Conservation (phyloP, 352 stramenopile species). For the Saprolegnia parasitica region DNA sequence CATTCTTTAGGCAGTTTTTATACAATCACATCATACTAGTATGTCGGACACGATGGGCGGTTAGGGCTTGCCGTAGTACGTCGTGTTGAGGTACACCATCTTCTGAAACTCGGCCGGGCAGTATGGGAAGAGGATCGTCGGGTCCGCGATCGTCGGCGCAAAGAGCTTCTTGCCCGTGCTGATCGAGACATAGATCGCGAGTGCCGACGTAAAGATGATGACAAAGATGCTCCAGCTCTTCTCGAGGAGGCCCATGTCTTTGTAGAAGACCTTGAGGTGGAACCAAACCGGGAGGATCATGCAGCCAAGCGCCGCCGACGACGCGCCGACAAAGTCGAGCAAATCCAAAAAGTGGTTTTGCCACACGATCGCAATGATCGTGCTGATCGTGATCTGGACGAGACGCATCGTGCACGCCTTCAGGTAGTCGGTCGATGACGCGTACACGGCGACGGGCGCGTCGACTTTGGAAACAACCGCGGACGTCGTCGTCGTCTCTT, state of each 20-base stretch:
- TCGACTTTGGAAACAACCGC: background rate
- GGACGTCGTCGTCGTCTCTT: background rate
- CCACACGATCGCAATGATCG: constrained; percentile 48
- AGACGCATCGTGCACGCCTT: constrained; percentile 21
- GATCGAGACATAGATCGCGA: constrained; percentile 32
- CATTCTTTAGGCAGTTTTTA: too few relatives aligned
- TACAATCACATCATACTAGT: too few relatives aligned
- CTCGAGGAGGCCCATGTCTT: constrained; percentile 28
- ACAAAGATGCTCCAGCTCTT: constrained; percentile 25
- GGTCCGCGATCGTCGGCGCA: too few relatives aligned
- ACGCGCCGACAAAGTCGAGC: too few relatives aligned
- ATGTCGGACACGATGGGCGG: too few relatives aligned
- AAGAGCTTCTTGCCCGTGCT: constrained; percentile 34
- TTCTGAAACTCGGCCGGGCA: constrained; percentile 31
- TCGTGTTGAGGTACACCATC: constrained; percentile 34
- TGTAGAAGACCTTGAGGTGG: constrained; percentile 33
- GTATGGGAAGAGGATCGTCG: constrained; percentile 38
- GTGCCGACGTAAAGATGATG: constrained; percentile 29
- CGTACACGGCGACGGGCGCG: background rate
- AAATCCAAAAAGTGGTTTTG: constrained; percentile 37
- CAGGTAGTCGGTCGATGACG: constrained; percentile 2
- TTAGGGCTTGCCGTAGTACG: constrained; percentile 30
- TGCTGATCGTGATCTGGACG: constrained; percentile 37
- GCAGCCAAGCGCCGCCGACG: constrained; percentile 31
- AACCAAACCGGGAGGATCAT: constrained; percentile 34